Evolutionary conservation across 164 flowering plant genomes (phyloP).

Genomic region (Platanus orientalis): DNA sequence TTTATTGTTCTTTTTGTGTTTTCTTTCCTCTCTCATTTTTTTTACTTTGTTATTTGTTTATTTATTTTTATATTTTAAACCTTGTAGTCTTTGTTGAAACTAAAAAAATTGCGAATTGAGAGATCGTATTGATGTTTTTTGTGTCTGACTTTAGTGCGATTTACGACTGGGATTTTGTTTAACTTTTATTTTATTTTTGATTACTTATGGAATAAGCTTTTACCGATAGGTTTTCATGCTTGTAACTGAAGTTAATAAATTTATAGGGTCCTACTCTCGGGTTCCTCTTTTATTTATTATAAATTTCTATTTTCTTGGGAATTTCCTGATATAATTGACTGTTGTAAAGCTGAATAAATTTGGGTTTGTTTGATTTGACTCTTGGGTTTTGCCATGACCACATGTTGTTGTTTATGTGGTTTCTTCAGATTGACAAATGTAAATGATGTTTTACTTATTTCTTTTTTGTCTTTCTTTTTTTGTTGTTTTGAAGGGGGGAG

Average conservation of each 20-base stretch:
- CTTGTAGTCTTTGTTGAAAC: too few relatives aligned
- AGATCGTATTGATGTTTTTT: neutral
- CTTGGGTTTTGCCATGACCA: too few relatives aligned
- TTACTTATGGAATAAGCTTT: neutral
- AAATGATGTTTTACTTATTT: neutral
- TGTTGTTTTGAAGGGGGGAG: too few relatives aligned
- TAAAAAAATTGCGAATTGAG: neutral
- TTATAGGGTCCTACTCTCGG: neutral
- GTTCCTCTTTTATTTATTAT: neutral
- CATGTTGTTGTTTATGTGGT: neutral
- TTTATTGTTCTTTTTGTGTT: neutral
- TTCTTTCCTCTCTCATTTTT: neutral
- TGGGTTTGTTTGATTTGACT: neutral
- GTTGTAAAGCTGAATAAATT: neutral
- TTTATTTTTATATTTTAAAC: neutral
- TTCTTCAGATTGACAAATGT: neutral
- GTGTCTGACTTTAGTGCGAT: neutral
- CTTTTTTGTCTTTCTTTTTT: too few relatives aligned
- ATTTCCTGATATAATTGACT: neutral
- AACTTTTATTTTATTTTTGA: neutral
- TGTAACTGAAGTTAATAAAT: neutral
- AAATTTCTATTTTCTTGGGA: neutral
- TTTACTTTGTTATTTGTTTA: neutral
- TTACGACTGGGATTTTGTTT: too few relatives aligned
- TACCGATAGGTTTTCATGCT: neutral